Percentiles rank a stretch among this genome's conserved stretches.
Conservation (phyloP, 2,329 filamentous ascomycete species). For the Paradendryphiella salina region DNA sequence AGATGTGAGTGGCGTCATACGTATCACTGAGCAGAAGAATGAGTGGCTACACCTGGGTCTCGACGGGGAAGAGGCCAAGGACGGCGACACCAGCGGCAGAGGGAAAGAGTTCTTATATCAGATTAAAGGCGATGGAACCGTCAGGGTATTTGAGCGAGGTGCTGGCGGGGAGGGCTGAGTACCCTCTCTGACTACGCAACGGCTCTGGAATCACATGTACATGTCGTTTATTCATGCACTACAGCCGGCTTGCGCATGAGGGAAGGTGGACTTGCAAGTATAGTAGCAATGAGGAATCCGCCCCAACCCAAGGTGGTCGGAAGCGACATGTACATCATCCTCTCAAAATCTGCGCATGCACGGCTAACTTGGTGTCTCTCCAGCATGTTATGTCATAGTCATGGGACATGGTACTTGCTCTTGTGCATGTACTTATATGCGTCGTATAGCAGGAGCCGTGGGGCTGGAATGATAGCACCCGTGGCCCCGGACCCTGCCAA, state of each 20-base stretch:
- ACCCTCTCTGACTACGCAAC: background rate
- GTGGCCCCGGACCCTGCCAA: background rate
- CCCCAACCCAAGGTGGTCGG: background rate
- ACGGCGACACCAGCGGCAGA: conserved; percentile 25
- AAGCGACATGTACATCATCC: background rate
- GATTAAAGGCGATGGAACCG: conserved; percentile 75
- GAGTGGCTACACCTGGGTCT: conserved; percentile 35
- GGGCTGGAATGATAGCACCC: background rate
- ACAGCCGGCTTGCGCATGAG: background rate
- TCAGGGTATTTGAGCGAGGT: conserved; percentile 83
- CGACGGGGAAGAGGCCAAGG: conserved; percentile 30
- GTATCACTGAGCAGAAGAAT: conserved; percentile 61
- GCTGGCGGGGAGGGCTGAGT: conserved; percentile 40
- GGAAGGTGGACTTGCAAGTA: background rate
- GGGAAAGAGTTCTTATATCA: conserved; percentile 80
- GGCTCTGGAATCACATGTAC: background rate
- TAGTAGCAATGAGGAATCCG: background rate
- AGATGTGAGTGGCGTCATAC: conserved; percentile 86
- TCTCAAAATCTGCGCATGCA: background rate
- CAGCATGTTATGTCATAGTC: background rate
- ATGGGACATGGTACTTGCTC: background rate
- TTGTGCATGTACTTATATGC: background rate
- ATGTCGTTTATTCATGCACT: background rate
- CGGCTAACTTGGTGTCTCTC: background rate
- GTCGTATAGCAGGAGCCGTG: background rate